These are phyloP conservation scores for Clarireedia monteithiana DNA, from an alignment of 2,329 filamentous ascomycete species.

Conservation along the genomic window DNA sequence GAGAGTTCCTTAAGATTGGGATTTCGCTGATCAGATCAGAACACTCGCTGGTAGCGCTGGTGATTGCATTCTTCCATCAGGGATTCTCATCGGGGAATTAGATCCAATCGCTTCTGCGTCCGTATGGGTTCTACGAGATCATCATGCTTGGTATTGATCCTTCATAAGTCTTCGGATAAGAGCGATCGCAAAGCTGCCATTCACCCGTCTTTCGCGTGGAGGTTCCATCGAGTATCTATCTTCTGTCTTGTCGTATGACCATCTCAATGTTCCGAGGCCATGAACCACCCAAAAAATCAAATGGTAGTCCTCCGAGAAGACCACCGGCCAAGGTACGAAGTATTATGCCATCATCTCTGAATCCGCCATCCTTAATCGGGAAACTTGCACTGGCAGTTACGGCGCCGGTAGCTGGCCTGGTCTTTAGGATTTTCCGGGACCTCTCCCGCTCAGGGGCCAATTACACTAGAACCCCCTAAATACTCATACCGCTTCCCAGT, in stretches of 20 bases:
- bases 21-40: too few relatives aligned
- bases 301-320: not conserved
- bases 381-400: not conserved
- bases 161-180: not conserved
- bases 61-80: too few relatives aligned
- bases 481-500: conserved; percentile 1
- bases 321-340: conserved; percentile 2
- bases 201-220: not conserved
- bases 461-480: not conserved
- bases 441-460: conserved; percentile 10
- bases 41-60: too few relatives aligned
- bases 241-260: not conserved
- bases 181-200: not conserved
- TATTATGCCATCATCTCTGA: not conserved
- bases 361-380: not conserved
- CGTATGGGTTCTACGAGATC: too few relatives aligned
- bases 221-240: not conserved
- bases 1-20: too few relatives aligned
- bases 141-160: not conserved
- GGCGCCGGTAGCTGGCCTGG: not conserved
- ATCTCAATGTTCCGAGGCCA: not conserved
- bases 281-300: not conserved
- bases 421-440: conserved; percentile 8
- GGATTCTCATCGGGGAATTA: too few relatives aligned
- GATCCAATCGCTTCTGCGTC: too few relatives aligned